Evolutionary conservation across 495 filamentous ascomycete species (phyloP).

Genomic region (Neurospora sp.): DNA sequence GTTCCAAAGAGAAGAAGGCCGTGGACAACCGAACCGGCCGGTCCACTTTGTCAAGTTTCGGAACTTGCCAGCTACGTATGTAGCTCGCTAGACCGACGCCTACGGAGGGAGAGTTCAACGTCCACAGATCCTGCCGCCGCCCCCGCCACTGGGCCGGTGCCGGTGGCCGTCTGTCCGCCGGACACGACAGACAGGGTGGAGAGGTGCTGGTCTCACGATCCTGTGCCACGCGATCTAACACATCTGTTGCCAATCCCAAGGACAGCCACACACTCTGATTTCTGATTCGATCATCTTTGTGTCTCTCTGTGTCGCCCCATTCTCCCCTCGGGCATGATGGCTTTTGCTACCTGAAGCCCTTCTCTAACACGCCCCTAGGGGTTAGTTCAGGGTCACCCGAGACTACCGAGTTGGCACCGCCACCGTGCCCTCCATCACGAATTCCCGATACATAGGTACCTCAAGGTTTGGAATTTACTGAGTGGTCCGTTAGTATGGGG

Average conservation of each 20-base stretch:
- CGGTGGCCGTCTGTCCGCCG: neutral
- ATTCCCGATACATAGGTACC: neutral
- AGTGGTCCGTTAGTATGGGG: neutral
- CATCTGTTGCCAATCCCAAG: neutral
- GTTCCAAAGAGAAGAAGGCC: neutral
- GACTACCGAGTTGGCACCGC: neutral
- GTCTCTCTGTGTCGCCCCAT: neutral
- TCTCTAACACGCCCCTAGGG: neutral
- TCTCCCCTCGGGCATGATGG: neutral
- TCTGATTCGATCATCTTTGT: neutral
- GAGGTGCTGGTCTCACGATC: neutral
- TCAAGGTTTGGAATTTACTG: neutral
- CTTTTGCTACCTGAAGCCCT: neutral
- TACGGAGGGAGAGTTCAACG: neutral
- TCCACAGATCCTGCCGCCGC: neutral
- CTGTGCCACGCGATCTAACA: neutral
- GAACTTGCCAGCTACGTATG: neutral
- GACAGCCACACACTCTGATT: neutral
- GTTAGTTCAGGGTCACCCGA: neutral
- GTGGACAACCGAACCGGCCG: neutral
- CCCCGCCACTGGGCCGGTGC: neutral
- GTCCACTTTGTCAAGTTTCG: neutral
- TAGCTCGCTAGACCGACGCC: neutral
- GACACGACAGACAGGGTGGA: neutral
- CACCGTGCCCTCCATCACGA: neutral